These are phyloP conservation scores for Colletotrichum kahawae DNA, from an alignment of 2,329 filamentous ascomycete species.

Conservation along the genomic window DNA sequence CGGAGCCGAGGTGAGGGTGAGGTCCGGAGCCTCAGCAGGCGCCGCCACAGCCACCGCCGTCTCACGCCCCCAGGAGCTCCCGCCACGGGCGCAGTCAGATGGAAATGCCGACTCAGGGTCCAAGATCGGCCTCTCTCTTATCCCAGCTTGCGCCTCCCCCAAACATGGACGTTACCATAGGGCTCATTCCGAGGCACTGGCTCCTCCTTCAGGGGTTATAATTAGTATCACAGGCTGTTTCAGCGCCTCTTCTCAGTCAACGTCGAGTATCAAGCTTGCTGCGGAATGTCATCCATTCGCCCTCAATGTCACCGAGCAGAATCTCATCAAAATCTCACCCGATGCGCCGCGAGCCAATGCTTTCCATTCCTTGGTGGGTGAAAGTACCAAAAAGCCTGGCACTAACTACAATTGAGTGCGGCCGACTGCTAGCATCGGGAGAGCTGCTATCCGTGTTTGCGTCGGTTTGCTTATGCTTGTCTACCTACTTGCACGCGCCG, in stretches of 20 bases:
- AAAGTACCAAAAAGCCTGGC: background rate
- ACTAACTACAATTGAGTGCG: background rate
- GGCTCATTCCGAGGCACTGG: background rate
- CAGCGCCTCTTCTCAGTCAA: background rate
- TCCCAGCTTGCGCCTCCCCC: background rate
- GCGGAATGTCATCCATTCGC: background rate
- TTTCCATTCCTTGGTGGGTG: background rate
- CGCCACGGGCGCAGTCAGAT: background rate
- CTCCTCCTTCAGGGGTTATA: background rate
- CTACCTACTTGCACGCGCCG: background rate
- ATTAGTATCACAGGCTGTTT: slow-evolving; percentile 13
- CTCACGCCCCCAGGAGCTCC: background rate
- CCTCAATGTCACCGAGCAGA: background rate
- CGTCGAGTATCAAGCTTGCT: background rate
- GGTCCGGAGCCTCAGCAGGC: background rate
- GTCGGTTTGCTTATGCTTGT: background rate
- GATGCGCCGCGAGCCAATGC: background rate
- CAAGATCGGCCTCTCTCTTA: background rate
- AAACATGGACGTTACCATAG: background rate
- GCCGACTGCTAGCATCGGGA: background rate
- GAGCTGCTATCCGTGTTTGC: background rate
- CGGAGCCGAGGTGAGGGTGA: background rate
- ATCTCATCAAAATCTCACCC: background rate
- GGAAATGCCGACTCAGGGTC: background rate
- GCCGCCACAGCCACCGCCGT: background rate